Evolutionary conservation across 2,329 filamentous ascomycete species (phyloP), one percentile per base, ranked within the genome.

Genomic region (Aureobasidium leucospermi): DNA sequence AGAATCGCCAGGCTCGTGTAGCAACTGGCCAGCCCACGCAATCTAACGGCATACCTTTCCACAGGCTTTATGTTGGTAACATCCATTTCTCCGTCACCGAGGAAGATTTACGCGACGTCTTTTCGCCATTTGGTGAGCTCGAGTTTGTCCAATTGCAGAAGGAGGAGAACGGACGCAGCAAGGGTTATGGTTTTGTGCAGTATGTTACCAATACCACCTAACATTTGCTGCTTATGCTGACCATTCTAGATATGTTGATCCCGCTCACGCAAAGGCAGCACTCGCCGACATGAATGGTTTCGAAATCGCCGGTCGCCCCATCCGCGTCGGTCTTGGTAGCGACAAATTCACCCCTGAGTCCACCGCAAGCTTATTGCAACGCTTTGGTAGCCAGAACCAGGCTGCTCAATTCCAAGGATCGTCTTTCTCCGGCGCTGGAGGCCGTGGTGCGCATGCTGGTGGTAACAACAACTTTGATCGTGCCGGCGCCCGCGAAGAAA

Each of bases 21-120:
- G 84, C 89, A 56, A 89, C 94, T 67, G 78, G 82, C 55, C 76
- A 80, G 52, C 81, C 82, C 65, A 85, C 81, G 65, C 84, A 90
- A 67, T 86, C 88, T 62, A 92, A 92, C 72, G 88, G 89, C 63
- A 87, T 96, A 61, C 94, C 94, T 28, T 97, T 97, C 79, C 94
- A 99, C 77, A 89, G 95, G 67, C 87, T 99, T 62, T 99, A 97
- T 75, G 93, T 99, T 67, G 94, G 94, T 75, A 99, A 99, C 74
- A 97, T 99, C 67, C 94, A 99, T 79, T 99, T 99, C 82, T 96
- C 91, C 73, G 96, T 99, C 73, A 96, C 91, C 71, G 94, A 99
- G 77, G 86, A 87, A 73, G 95, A 99, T 76, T 80, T 99, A 65
- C 88, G 93, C 80, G 91, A 93, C 72, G 91, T 99, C 63, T 99